Percentiles rank a stretch among this genome's conserved stretches.
Evolutionary conservation across 2,329 filamentous ascomycete genomes (phyloP).

Genomic region (Harringtonia aguacate): DNA sequence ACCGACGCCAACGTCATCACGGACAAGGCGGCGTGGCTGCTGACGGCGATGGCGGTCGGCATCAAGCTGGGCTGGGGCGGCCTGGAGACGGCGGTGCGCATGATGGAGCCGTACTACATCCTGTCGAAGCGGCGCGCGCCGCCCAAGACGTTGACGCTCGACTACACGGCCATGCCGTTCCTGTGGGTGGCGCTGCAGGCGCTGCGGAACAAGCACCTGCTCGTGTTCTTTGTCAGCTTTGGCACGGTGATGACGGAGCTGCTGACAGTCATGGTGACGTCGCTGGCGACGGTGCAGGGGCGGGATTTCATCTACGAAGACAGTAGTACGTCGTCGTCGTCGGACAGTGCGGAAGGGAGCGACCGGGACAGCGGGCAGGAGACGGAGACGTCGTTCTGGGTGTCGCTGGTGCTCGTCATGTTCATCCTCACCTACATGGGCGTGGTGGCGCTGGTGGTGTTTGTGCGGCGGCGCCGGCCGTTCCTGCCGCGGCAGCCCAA

Average conservation of each 20-base stretch:
- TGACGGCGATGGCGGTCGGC: conserved; percentile 54
- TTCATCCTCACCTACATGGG: conserved; percentile 58
- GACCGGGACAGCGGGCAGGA: conserved; percentile 45
- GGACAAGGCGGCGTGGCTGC: conserved; percentile 51
- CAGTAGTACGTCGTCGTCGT: too few species aligned
- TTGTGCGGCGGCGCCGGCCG: conserved; percentile 50
- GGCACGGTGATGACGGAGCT: conserved; percentile 65
- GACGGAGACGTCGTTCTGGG: conserved; percentile 53
- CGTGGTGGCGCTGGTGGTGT: conserved; percentile 47
- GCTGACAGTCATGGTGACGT: conserved; percentile 57
- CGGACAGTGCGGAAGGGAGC: conserved; percentile 2
- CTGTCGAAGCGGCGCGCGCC: conserved; percentile 56
- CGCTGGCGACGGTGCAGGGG: conserved; percentile 54
- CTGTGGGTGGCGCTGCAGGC: conserved; percentile 53
- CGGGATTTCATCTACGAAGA: conserved; percentile 46
- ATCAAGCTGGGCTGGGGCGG: conserved; percentile 60
- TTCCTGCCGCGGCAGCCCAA: conserved; percentile 71
- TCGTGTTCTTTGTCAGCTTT: conserved; percentile 58
- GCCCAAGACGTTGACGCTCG: conserved; percentile 54
- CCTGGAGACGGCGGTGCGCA: conserved; percentile 58
- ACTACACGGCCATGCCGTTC: conserved; percentile 64
- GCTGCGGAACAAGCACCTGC: conserved; percentile 50
- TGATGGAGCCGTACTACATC: conserved; percentile 67
- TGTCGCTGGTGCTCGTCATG: conserved; percentile 50
- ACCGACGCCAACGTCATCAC: conserved; percentile 41